Evolutionary conservation across 345 rosid species (phyloP), one percentile per base, ranked within the genome.

Genomic region (Nephelium lappaceum): DNA sequence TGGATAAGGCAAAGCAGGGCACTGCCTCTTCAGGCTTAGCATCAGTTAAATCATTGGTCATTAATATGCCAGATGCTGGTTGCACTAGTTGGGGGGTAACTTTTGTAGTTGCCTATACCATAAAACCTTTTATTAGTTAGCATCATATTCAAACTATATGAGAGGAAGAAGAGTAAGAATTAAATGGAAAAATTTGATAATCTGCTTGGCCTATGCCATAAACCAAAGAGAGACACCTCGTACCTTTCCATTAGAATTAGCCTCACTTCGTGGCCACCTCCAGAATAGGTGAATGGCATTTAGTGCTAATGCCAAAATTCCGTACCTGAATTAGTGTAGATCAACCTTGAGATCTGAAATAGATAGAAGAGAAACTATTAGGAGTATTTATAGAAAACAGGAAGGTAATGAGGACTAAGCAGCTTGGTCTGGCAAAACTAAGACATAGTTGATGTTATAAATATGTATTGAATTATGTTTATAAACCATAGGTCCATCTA

Each of bases 321-420:
- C 84, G 24, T 81, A 63, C 88, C 88, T 6, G 88, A 77, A 80
- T 85, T 81, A 66, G 79, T 85, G 73, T 87, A 87, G 27, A 74
- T 67, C 77, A 87, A 78, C 84, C 84, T 83, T 68, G 76, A 51
- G 15, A 87, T 81, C 90, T 87, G 83, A 65, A 77, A 49, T 39
- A 41, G 53, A 60, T 11, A 70, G 19, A 72, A 38, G 9, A 74
- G 24, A 63, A 62, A 21, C 21, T 58, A 71, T 27, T 24, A 71
- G 31, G 68, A 39, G 71, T 55, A n/a, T 58, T 63, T 27, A 18
- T 15, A 27, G 65, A 47, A 15, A 69, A 57, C 0, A 25, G 19
- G 24, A 65, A 65, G 67, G 57, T 15, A 61, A 69, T 27, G 16
- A 67, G 18, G 51, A 67, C 39, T 15, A 15, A 11, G 45, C 11